These are phyloP conservation scores for Leptographium wingfieldii DNA, from an alignment of 2,329 filamentous ascomycete genomes.

Conservation along the genomic window DNA sequence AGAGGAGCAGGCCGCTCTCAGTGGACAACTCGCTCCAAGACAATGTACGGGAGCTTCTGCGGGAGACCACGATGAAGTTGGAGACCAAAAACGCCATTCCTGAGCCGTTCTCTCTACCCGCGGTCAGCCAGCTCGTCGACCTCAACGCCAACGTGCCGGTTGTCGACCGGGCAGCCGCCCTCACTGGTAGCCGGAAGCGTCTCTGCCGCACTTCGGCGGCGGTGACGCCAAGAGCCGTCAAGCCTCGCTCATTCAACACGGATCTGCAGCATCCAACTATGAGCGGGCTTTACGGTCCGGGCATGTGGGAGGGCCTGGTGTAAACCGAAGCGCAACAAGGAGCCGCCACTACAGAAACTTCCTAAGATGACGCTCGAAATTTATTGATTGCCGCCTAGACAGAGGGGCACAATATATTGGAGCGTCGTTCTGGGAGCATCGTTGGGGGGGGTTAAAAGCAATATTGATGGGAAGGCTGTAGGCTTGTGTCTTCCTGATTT, in stretches of 20 bases:
- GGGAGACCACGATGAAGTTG: conserved; percentile 20
- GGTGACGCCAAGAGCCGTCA: not conserved
- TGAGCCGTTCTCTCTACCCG: conserved; percentile 2
- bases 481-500: not conserved
- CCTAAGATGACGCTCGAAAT: not conserved
- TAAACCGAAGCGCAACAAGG: conserved; percentile 27
- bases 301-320: conserved; percentile 53
- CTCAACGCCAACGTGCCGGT: not conserved
- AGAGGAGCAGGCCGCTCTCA: conserved; percentile 48
- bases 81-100: conserved; percentile 18
- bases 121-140: conserved; percentile 10
- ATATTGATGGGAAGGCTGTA: not conserved
- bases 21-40: conserved; percentile 51
- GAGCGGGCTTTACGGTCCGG: conserved; percentile 39
- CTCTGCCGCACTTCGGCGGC: conserved; percentile 38
- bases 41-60: conserved; percentile 52
- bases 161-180: conserved; percentile 18
- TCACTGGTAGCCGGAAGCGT: conserved; percentile 46
- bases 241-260: conserved; percentile 13
- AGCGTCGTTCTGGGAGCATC: not conserved
- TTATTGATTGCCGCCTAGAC: too few species aligned
- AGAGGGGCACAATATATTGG: not conserved
- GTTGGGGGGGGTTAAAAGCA: conserved; percentile 1
- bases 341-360: conserved; percentile 2
- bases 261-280: conserved; percentile 35